These are phyloP conservation scores for Coemansia sp. DNA, from an alignment of 192 early-diverging fungal genomes.

Conservation along the genomic window DNA sequence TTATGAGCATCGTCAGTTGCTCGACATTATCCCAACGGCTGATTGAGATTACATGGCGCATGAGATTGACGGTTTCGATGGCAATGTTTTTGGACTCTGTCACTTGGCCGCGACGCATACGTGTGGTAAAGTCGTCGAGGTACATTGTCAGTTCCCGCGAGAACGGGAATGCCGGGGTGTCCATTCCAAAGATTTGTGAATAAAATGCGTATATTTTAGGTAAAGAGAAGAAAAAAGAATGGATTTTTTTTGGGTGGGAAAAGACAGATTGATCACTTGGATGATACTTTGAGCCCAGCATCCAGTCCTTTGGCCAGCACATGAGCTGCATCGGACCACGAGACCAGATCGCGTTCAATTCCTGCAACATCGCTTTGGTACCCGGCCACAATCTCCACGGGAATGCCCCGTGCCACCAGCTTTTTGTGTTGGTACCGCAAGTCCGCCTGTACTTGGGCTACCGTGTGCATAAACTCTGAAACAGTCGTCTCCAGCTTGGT, in stretches of 20 bases:
- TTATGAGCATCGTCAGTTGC: slow-evolving; percentile 61
- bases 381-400: slow-evolving; percentile 15
- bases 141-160: slow-evolving; percentile 23
- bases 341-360: slow-evolving; percentile 32
- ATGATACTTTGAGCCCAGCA: slow-evolving; percentile 12
- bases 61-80: slow-evolving; percentile 69
- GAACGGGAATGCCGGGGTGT: slow-evolving; percentile 5
- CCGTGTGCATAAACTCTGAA: slow-evolving; percentile 32
- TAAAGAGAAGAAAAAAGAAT: background rate
- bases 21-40: slow-evolving; percentile 68
- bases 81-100: slow-evolving; percentile 65
- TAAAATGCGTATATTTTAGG: background rate
- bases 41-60: slow-evolving; percentile 73
- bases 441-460: slow-evolving; percentile 34
- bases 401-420: slow-evolving; percentile 26
- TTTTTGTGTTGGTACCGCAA: slow-evolving; percentile 23
- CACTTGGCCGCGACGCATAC: slow-evolving; percentile 65
- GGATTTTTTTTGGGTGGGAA: background rate
- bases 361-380: slow-evolving; percentile 36
- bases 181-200: background rate
- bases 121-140: slow-evolving; percentile 55
- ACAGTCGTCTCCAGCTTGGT: slow-evolving; percentile 19
- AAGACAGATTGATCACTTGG: background rate
- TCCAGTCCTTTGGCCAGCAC: slow-evolving; percentile 25
- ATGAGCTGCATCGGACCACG: slow-evolving; percentile 37